Conservation (phyloP, 2,329 filamentous ascomycete species). For the Penicillium decumbens region DNA sequence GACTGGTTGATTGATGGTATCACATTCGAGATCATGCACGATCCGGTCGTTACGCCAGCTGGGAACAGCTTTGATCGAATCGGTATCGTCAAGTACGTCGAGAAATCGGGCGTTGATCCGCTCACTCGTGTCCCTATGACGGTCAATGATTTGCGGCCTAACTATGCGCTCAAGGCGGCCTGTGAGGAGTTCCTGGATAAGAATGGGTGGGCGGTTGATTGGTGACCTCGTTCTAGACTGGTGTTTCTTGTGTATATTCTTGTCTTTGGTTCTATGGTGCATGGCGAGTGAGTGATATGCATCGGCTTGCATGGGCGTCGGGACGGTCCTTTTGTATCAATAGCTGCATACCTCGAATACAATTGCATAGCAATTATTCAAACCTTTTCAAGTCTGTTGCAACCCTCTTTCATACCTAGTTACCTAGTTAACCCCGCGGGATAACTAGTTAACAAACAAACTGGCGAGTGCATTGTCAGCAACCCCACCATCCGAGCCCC, state of each 20-base stretch:
- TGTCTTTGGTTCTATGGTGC: conserved; percentile 7
- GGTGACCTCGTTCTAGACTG: conserved; percentile 47
- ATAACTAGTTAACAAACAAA: conserved; percentile 3
- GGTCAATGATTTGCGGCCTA: conserved; percentile 68
- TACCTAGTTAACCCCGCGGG: too few species aligned
- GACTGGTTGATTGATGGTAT: conserved; percentile 49
- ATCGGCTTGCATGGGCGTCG: conserved; percentile 15
- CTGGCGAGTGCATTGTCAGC: conserved; percentile 16
- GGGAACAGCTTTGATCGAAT: conserved; percentile 87
- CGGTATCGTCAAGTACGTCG: conserved; percentile 79
- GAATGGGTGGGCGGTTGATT: conserved; percentile 92
- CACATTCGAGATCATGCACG: conserved; percentile 50
- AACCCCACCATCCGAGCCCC: conserved; percentile 11
- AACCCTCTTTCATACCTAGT: too few species aligned
- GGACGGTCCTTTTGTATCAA: background rate
- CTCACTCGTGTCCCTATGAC: conserved; percentile 72
- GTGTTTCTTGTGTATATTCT: conserved; percentile 1
- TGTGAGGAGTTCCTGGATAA: conserved; percentile 79
- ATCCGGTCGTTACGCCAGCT: conserved; percentile 58
- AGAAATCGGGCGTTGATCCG: conserved; percentile 70
- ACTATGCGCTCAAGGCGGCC: conserved; percentile 73
- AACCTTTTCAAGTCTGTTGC: background rate
- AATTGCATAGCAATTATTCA: background rate
- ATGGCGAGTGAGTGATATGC: conserved; percentile 17
- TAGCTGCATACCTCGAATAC: background rate